Conservation (phyloP, 1,139 yeast species). For the Blastobotrys proliferans region DNA sequence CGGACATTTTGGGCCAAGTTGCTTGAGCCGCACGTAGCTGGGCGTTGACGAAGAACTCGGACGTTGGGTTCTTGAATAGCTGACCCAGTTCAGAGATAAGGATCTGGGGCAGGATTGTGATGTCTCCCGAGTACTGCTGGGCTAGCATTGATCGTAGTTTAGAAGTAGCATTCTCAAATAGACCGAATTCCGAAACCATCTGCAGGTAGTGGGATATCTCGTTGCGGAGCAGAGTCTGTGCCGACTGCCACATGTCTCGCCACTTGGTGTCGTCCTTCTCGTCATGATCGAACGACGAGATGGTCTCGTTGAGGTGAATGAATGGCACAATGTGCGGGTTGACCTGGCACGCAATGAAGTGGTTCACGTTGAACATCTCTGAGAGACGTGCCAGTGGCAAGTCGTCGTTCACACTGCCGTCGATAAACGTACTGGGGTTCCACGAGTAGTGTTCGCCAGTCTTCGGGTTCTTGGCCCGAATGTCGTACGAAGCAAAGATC, state of each 20-base stretch:
- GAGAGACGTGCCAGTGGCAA: conserved; percentile 83
- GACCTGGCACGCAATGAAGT: conserved; percentile 94
- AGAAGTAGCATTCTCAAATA: conserved; percentile 66
- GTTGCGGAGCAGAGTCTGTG: conserved; percentile 57
- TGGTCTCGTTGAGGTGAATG: conserved; percentile 38
- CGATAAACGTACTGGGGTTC: conserved; percentile 86
- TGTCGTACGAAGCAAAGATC: conserved; percentile 78
- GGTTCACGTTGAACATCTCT: conserved; percentile 96
- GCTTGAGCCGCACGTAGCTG: conserved; percentile 83
- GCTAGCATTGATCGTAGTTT: conserved; percentile 71
- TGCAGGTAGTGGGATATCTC: conserved; percentile 79
- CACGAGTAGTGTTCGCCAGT: conserved; percentile 69
- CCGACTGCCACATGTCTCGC: conserved; percentile 42
- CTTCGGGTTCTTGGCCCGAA: conserved; percentile 74
- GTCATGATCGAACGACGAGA: conserved; percentile 53
- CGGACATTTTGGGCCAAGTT: conserved; percentile 86
- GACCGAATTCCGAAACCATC: conserved; percentile 67
- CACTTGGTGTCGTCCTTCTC: conserved; percentile 53
- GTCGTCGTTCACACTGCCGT: conserved; percentile 95
- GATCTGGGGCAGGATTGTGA: conserved; percentile 81
- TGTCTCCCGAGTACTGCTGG: conserved; percentile 89
- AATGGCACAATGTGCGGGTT: conserved; percentile 95
- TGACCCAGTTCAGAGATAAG: conserved; percentile 54
- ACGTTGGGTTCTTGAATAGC: conserved; percentile 74
- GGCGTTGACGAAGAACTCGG: conserved; percentile 65